Base-by-base conservation (phyloP, 805 yeast species). In the Candida chauliodis region DNA sequence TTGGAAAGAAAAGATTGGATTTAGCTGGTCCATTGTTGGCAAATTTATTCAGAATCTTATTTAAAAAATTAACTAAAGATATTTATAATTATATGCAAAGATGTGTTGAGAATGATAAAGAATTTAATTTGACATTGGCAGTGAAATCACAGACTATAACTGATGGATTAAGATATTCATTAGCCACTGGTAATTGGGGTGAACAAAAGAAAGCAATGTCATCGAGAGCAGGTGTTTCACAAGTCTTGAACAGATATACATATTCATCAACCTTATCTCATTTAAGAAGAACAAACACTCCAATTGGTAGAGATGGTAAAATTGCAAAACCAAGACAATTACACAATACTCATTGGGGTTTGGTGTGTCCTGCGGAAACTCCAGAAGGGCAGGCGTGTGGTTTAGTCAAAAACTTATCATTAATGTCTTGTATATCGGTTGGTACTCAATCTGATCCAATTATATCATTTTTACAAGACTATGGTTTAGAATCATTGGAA, bases 341-440 rank as follows among this genome's bases (percentile, higher is more conserved):
- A 57, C 99, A 93, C 71, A 93, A 93, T 63, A 93, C 99, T 21
- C 99, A 93, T 69, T 93, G 99, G 99, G 99, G 99, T 56, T 76
- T 93, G 53, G 98, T 93, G 31, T 93, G 99, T 69, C 99, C 99
- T 37, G 99, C 99, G 17, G 99, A 93, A 66, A 93, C 99, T 13
- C 99, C 99, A 3, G 99, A 93, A 73, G 99, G 99, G 58, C 99
- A 93, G 71, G 99, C 99, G 24, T 93, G 99, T 84, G 99, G 99
- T 58, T 75, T 93, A 63, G 99, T 93, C 39, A 93, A 93, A 72
- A 93, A 93, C 65, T 73, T 93, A 59, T 90, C 98, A 1, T 71
- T 93, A 50, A 90, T 93, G 98, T 80, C 98, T 1, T 89, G 97
- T 73, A 89, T 93, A 37, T 91, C 99, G 19, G 99, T 93, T 47